Conservation (phyloP, 768 basidiomycete species). For the Punctularia strigosozonata region DNA sequence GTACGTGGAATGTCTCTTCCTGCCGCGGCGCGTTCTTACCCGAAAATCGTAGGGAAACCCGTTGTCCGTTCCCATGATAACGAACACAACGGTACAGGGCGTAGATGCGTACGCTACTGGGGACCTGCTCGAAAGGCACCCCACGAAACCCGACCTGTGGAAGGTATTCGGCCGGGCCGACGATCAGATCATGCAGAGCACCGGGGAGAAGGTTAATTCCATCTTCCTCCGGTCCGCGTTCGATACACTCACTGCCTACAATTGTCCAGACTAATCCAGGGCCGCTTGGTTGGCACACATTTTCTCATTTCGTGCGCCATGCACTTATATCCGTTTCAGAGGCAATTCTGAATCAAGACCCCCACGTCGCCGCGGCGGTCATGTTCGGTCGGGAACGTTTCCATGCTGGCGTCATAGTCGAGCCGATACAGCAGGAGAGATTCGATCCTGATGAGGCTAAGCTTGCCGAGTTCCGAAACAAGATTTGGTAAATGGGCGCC, state of each 20-base stretch:
- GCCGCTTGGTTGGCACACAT: conserved; percentile 17
- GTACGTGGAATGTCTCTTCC: not conserved
- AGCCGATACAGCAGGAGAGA: conserved; percentile 3
- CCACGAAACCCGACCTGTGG: conserved; percentile 22
- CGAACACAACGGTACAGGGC: conserved; percentile 20
- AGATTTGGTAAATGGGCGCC: conserved; percentile 9
- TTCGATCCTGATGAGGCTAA: conserved; percentile 5
- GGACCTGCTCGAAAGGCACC: conserved; percentile 30
- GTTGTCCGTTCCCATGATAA: not conserved
- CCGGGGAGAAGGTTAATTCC: conserved; percentile 26
- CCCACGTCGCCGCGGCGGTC: conserved; percentile 6
- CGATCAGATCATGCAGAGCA: conserved; percentile 32
- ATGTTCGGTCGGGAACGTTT: conserved; percentile 10
- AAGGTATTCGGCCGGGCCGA: conserved; percentile 29
- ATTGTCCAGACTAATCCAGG: conserved; percentile 23
- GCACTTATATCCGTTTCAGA: conserved; percentile 12
- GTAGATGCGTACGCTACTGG: conserved; percentile 23
- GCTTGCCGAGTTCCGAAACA: conserved; percentile 6
- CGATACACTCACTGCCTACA: not conserved
- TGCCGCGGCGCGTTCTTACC: not conserved
- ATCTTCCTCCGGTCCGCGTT: not conserved
- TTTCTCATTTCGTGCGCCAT: not conserved
- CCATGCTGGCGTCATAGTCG: conserved; percentile 9
- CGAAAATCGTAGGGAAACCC: not conserved
- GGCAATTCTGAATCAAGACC: conserved; percentile 15